These are phyloP conservation scores for Sclerotinia subarctica DNA, from an alignment of 2,329 filamentous ascomycete genomes.

Conservation along the genomic window DNA sequence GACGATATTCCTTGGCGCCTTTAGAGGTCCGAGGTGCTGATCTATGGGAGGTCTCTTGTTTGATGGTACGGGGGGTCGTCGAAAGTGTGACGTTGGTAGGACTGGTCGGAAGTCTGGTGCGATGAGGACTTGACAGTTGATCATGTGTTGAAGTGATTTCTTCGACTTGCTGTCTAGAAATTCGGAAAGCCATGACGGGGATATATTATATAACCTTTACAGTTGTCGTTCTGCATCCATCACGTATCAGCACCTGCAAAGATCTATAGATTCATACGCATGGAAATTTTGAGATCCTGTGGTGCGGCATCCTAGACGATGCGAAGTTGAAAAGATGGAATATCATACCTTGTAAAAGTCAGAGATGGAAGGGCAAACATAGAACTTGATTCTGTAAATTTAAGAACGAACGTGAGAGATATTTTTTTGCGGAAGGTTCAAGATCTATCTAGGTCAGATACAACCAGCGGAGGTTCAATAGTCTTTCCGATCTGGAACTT, in stretches of 20 bases:
- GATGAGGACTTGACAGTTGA: not conserved
- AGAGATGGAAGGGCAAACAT: not conserved
- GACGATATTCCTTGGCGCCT: not conserved
- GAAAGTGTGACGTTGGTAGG: not conserved
- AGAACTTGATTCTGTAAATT: not conserved
- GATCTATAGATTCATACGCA: not conserved
- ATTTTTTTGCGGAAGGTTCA: too few species aligned
- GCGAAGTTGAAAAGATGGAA: not conserved
- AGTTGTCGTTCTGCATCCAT: not conserved
- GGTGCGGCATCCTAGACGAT: not conserved
- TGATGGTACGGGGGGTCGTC: not conserved
- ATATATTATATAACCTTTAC: not conserved
- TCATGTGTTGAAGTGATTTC: not conserved
- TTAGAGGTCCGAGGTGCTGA: not conserved
- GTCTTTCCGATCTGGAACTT: not conserved
- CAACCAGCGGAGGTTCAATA: not conserved
- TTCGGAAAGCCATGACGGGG: not conserved
- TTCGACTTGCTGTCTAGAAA: not conserved
- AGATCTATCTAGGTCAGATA: not conserved
- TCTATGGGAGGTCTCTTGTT: not conserved
- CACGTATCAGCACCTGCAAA: not conserved
- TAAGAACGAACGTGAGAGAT: not conserved
- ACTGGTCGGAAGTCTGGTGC: not conserved
- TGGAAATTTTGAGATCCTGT: not conserved
- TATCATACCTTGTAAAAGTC: not conserved